Percentiles rank a stretch among this genome's conserved stretches.
These are phyloP conservation scores for Fagus sylvatica DNA, from an alignment of 306 rosid genomes.

Conservation along the genomic window DNA sequence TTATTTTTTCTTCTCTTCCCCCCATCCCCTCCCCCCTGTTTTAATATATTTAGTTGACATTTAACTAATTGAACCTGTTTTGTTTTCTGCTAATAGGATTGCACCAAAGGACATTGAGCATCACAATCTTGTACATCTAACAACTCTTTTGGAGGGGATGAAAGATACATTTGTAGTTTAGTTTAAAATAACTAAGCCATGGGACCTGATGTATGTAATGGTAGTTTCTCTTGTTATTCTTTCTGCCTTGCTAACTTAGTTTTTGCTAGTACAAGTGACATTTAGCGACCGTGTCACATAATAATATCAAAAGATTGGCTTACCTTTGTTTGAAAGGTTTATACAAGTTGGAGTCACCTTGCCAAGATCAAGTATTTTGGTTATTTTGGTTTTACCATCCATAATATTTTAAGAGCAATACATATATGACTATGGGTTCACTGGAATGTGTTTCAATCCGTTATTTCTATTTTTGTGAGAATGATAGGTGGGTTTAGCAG, in stretches of 20 bases:
- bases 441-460: not conserved
- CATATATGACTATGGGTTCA: not conserved
- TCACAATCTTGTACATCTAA: constrained; percentile 34
- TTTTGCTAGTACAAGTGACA: not conserved
- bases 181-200: constrained; percentile 22
- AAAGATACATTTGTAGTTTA: constrained; percentile 1
- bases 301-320: not conserved
- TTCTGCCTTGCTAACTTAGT: constrained; percentile 24
- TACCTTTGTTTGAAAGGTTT: constrained; percentile 15
- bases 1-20: not conserved
- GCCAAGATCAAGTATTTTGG: not conserved
- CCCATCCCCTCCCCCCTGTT: too few species aligned
- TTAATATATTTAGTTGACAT: not conserved
- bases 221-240: constrained; percentile 21
- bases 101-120: constrained; percentile 32
- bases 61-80: constrained; percentile 16
- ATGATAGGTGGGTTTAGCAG: not conserved
- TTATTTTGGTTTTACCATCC: not conserved
- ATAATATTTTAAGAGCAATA: not conserved
- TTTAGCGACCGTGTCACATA: constrained; percentile 6
- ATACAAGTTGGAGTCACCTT: not conserved
- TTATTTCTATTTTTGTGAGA: constrained; percentile 1
- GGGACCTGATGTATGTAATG: constrained; percentile 24
- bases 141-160: constrained; percentile 30
- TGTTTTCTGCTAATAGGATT: constrained; percentile 34